Evolutionary conservation across 129 eudicot genomes (phyloP).

Genomic region (Rutidosis leptorrhynchoides): DNA sequence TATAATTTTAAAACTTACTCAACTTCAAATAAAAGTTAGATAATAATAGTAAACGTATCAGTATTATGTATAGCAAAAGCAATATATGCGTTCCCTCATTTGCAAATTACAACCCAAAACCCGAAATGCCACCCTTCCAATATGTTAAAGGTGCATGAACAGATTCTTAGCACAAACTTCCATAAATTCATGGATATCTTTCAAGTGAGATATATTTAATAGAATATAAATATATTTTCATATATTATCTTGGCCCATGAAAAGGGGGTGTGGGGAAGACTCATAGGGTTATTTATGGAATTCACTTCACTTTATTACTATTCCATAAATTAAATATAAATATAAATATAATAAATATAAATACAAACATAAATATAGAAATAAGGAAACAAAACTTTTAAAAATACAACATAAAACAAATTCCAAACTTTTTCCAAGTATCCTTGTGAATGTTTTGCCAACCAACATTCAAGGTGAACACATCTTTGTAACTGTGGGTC

Average conservation of each 20-base stretch:
- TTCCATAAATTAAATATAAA: conserved; percentile 10
- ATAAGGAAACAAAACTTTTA: conserved; percentile 5
- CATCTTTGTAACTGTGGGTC: conserved; percentile 47
- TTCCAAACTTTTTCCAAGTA: conserved; percentile 35
- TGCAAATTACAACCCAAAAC: conserved; percentile 6
- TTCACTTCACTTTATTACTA: background rate
- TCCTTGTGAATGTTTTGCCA: conserved; percentile 77
- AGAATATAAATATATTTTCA: conserved; percentile 1
- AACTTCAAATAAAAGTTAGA: conserved; percentile 10
- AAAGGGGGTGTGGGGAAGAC: conserved; percentile 36
- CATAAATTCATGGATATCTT: conserved; percentile 37
- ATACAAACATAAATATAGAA: conserved; percentile 22
- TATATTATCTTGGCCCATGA: conserved; percentile 38
- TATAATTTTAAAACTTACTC: background rate
- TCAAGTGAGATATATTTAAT: conserved; percentile 16
- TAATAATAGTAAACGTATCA: background rate
- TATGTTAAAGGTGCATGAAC: conserved; percentile 16
- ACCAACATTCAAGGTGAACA: conserved; percentile 99
- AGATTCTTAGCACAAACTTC: conserved; percentile 36
- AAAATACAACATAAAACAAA: conserved; percentile 16
- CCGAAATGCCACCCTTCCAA: conserved; percentile 10
- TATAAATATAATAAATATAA: too few relatives aligned
- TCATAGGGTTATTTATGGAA: conserved; percentile 28
- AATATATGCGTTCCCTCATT: background rate
- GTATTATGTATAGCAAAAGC: background rate